Evolutionary conservation across 2,329 filamentous ascomycete species (phyloP).

Genomic region (Ascochyta lentis): DNA sequence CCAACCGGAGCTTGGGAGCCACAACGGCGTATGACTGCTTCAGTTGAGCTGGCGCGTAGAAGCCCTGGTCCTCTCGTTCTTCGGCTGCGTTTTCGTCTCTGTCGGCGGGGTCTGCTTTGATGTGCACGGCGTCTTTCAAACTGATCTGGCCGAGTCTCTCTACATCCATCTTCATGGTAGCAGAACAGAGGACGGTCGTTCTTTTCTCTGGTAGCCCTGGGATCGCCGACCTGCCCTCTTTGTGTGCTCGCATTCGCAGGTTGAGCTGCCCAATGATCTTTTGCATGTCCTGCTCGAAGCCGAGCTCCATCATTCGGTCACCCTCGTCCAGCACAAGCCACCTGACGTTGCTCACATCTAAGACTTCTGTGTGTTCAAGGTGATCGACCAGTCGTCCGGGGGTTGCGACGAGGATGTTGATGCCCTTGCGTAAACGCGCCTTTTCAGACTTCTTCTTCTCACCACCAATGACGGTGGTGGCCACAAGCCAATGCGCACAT

Average conservation of each 20-base stretch:
- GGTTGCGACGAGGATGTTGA: constrained; percentile 95
- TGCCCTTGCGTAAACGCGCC: constrained; percentile 87
- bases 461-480: constrained; percentile 79
- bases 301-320: constrained; percentile 97
- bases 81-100: constrained; percentile 57
- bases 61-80: constrained; percentile 60
- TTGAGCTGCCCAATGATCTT: constrained; percentile 84
- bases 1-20: constrained; percentile 87
- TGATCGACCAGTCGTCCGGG: constrained; percentile 92
- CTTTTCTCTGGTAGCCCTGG: constrained; percentile 75
- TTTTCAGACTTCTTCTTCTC: constrained; percentile 85
- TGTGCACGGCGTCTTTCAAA: constrained; percentile 87
- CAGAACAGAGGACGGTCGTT: constrained; percentile 90
- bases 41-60: constrained; percentile 86
- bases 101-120: constrained; percentile 70
- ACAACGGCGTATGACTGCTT: constrained; percentile 91
- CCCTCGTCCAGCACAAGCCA: constrained; percentile 97
- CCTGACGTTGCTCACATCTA: constrained; percentile 86
- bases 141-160: constrained; percentile 94
- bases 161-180: constrained; percentile 97
- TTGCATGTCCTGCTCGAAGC: constrained; percentile 92
- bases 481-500: constrained; percentile 93
- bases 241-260: constrained; percentile 64
- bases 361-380: constrained; percentile 85
- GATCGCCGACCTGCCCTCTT: constrained; percentile 65